Percentiles rank a stretch among this genome's conserved stretches.
Conservation (phyloP, 2,329 filamentous ascomycete species). For the Cladophialophora psammophila region DNA sequence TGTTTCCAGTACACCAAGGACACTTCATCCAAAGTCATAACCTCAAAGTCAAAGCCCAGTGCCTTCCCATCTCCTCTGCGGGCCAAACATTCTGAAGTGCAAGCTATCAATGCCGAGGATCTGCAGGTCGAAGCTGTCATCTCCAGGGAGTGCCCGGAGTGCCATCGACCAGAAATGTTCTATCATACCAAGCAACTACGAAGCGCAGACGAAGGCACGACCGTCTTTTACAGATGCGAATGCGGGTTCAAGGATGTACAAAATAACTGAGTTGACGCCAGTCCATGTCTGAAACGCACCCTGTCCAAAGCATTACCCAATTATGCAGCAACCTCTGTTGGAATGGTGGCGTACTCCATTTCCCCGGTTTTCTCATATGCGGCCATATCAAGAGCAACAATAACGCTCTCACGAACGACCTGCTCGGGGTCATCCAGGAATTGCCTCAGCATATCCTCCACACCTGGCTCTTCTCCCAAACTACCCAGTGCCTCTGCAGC, state of each 20-base stretch:
- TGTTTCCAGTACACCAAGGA: constrained; percentile 87
- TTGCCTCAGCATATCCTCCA: constrained; percentile 80
- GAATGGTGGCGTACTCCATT: constrained; percentile 90
- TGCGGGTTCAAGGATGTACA: constrained; percentile 74
- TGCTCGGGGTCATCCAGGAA: constrained; percentile 91
- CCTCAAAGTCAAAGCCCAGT: constrained; percentile 83
- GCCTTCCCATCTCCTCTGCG: constrained; percentile 91
- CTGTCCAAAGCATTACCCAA: constrained; percentile 7
- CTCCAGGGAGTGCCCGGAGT: constrained; percentile 77
- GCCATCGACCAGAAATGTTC: constrained; percentile 80
- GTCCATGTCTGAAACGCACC: constrained; percentile 26
- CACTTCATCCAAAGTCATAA: constrained; percentile 75
- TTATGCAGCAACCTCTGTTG: constrained; percentile 46
- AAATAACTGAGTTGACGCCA: constrained; percentile 47
- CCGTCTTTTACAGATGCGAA: constrained; percentile 86
- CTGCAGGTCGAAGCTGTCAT: constrained; percentile 75
- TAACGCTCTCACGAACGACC: constrained; percentile 91
- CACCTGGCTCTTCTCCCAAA: constrained; percentile 89
- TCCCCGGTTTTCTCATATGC: constrained; percentile 92
- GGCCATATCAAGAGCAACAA: constrained; percentile 97
- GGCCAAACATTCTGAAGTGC: constrained; percentile 84
- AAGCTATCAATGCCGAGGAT: constrained; percentile 79
- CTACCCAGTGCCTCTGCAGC: constrained; percentile 95
- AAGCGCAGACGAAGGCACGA: constrained; percentile 93
- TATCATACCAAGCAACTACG: constrained; percentile 86